Evolutionary conservation across 805 yeast genomes (phyloP).

Genomic region (Hanseniaspora taiwanica): DNA sequence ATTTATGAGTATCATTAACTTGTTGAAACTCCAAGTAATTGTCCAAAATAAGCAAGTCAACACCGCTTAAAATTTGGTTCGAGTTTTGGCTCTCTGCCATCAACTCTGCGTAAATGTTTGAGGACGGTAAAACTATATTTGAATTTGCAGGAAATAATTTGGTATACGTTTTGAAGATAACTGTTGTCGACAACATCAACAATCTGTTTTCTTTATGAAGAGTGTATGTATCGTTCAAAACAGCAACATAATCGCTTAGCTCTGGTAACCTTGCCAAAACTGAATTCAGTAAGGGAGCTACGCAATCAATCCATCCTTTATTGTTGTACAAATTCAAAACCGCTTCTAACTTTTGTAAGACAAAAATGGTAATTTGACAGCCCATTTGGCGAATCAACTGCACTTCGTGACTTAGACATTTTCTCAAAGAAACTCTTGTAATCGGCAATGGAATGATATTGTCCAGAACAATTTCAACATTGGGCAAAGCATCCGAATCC

Average conservation of each 20-base stretch:
- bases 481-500: slow-evolving; percentile 23
- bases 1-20: slow-evolving; percentile 40
- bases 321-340: slow-evolving; percentile 26
- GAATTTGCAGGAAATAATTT: slow-evolving; percentile 25
- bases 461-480: slow-evolving; percentile 32
- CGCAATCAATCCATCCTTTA: slow-evolving; percentile 30
- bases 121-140: slow-evolving; percentile 18
- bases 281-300: slow-evolving; percentile 22
- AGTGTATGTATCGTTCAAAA: slow-evolving; percentile 29
- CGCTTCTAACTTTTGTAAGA: slow-evolving; percentile 39
- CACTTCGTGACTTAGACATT: slow-evolving; percentile 39
- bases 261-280: slow-evolving; percentile 36
- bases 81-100: slow-evolving; percentile 13
- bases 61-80: slow-evolving; percentile 28
- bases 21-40: slow-evolving; percentile 50
- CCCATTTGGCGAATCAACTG: slow-evolving; percentile 49
- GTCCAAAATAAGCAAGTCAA: slow-evolving; percentile 47
- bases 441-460: slow-evolving; percentile 52
- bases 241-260: slow-evolving; percentile 28
- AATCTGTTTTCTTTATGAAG: slow-evolving; percentile 29
- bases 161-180: slow-evolving; percentile 30
- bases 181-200: slow-evolving; percentile 34
- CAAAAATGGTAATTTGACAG: slow-evolving; percentile 42
- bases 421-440: slow-evolving; percentile 41
- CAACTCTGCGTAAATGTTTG: slow-evolving; percentile 25